A percentile compares a stretch with the other conserved stretches of the same genome.
These are phyloP conservation scores for Cutaneotrichosporon sp. DNA, from an alignment of 1,284 basidiomycete species.

Conservation along the genomic window DNA sequence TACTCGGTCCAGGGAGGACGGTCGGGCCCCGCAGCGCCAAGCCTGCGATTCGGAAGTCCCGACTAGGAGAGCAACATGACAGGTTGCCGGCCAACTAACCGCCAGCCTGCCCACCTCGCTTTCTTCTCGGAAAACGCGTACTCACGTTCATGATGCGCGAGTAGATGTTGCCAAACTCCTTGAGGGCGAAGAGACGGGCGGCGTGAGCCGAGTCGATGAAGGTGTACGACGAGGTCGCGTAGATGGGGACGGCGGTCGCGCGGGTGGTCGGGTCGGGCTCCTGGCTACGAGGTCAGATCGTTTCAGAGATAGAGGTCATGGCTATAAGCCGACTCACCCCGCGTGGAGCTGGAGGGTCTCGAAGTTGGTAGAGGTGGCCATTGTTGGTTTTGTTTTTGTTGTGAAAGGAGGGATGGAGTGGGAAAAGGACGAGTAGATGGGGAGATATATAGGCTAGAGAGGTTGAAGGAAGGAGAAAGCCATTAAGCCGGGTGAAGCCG, in stretches of 20 bases:
- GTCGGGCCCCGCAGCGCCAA: neutral
- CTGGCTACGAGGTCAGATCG: constrained; percentile 14
- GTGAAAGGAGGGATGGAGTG: neutral
- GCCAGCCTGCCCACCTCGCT: neutral
- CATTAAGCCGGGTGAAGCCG: neutral
- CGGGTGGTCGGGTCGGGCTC: constrained; percentile 23
- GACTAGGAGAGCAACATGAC: neutral
- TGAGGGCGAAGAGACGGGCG: constrained; percentile 76
- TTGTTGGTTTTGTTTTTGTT: neutral
- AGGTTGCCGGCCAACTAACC: neutral
- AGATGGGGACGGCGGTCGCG: constrained; percentile 29
- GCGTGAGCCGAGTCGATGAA: constrained; percentile 80
- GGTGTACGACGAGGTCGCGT: constrained; percentile 60
- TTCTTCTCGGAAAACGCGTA: neutral
- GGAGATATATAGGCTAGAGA: neutral
- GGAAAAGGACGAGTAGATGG: neutral
- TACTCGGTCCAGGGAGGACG: neutral
- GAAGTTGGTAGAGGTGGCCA: constrained; percentile 20
- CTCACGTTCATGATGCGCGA: constrained; percentile 68
- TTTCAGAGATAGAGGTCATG: neutral
- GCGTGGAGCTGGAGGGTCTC: constrained; percentile 30
- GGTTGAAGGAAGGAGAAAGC: neutral
- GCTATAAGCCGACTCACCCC: constrained; percentile 15
- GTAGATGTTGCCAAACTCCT: constrained; percentile 70
- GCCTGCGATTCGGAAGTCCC: neutral